These are phyloP conservation scores for Tolypocladium amazonense DNA, from an alignment of 2,329 filamentous ascomycete genomes.

Conservation along the genomic window DNA sequence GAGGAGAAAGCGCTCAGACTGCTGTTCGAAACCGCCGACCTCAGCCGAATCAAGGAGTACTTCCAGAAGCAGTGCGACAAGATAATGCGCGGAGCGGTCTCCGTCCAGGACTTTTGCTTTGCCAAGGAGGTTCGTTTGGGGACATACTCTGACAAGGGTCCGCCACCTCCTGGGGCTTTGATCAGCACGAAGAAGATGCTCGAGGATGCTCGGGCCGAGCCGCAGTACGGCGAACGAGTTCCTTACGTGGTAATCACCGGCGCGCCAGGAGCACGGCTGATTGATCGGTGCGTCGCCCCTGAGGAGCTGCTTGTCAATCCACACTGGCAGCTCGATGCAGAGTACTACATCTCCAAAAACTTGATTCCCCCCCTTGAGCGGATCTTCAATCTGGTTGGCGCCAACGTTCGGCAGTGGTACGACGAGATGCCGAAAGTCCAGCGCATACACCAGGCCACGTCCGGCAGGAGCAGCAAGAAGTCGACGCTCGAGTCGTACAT, in stretches of 20 bases:
- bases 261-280: conserved; percentile 71
- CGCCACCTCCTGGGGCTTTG: conserved; percentile 75
- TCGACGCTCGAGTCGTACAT: conserved; percentile 93
- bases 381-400: conserved; percentile 93
- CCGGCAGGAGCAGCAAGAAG: conserved; percentile 28
- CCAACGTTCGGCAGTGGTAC: conserved; percentile 84
- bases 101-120: conserved; percentile 93
- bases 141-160: conserved; percentile 67
- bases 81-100: conserved; percentile 81
- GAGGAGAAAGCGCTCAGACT: conserved; percentile 85
- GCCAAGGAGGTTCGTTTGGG: conserved; percentile 85
- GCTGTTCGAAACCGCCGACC: conserved; percentile 80
- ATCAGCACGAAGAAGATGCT: conserved; percentile 83
- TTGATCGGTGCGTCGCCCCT: conserved; percentile 83
- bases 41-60: conserved; percentile 80
- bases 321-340: conserved; percentile 73
- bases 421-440: conserved; percentile 94
- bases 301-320: conserved; percentile 70
- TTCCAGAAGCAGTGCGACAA: conserved; percentile 86
- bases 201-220: conserved; percentile 74
- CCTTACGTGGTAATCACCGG: conserved; percentile 91
- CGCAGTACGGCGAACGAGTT: conserved; percentile 89
- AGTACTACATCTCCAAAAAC: conserved; percentile 97
- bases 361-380: conserved; percentile 88
- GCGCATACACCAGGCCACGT: conserved; percentile 40